Conservation (phyloP, 2,329 filamentous ascomycete species). For the Talaromyces sp. region DNA sequence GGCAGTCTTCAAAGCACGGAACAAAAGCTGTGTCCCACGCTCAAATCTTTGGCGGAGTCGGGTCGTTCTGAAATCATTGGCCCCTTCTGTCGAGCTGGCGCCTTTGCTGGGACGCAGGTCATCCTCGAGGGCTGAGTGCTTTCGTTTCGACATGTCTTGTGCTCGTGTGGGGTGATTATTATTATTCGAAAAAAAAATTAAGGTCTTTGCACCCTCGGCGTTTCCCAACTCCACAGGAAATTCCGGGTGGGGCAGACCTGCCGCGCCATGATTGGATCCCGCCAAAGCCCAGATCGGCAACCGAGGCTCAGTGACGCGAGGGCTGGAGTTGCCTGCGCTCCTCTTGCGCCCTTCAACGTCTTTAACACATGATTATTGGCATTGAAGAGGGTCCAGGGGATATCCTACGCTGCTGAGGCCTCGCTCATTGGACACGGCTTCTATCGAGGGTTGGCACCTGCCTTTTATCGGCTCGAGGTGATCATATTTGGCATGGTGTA, state of each 20-base stretch:
- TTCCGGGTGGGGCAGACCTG: neutral
- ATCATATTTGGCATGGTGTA: neutral
- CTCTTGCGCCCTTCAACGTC: neutral
- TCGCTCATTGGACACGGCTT: neutral
- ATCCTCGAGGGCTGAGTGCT: slow-evolving; percentile 28
- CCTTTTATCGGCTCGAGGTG: neutral
- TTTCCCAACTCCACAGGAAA: neutral
- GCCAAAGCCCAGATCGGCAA: neutral
- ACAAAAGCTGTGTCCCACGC: slow-evolving; percentile 45
- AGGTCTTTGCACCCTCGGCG: neutral
- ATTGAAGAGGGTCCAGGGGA: neutral
- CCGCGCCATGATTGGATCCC: neutral
- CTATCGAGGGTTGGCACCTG: neutral
- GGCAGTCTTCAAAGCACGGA: slow-evolving; percentile 51
- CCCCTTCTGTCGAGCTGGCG: slow-evolving; percentile 17
- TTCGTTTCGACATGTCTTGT: slow-evolving; percentile 35
- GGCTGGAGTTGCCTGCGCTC: no score
- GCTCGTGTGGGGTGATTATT: no score
- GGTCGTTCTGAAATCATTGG: slow-evolving; percentile 27
- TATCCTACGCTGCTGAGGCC: neutral
- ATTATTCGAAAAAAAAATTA: neutral
- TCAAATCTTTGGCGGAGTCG: slow-evolving; percentile 45
- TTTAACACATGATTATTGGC: neutral
- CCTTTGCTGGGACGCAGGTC: slow-evolving; percentile 11
- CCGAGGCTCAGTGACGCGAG: neutral